These are phyloP conservation scores for Dactylonectria estremocensis DNA, from an alignment of 2,329 filamentous ascomycete species.

Conservation along the genomic window DNA sequence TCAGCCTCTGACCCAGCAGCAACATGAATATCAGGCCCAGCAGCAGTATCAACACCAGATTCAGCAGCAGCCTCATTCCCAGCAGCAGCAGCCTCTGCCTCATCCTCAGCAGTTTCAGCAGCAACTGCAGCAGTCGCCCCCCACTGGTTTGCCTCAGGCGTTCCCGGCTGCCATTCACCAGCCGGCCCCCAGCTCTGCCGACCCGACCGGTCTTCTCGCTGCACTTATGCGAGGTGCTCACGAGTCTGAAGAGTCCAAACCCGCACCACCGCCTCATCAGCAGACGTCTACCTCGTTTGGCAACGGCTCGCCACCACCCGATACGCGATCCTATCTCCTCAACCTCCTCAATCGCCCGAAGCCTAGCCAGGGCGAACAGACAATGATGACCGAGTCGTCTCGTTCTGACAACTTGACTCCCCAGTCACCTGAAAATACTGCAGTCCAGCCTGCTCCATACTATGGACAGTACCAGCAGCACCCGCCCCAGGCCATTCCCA, in stretches of 20 bases:
- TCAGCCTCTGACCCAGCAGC: conserved; percentile 38
- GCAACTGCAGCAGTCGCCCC: conserved; percentile 43
- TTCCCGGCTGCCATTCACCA: conserved; percentile 66
- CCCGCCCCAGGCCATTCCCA: conserved; percentile 41
- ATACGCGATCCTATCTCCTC: conserved; percentile 89
- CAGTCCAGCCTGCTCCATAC: conserved; percentile 48
- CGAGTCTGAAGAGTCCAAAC: conserved; percentile 62
- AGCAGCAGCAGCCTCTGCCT: conserved; percentile 47
- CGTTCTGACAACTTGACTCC: conserved; percentile 63
- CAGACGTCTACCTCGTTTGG: conserved; percentile 58
- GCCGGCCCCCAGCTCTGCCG: conserved; percentile 69
- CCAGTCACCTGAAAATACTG: conserved; percentile 56
- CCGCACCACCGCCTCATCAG: conserved; percentile 41
- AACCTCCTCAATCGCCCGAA: conserved; percentile 87
- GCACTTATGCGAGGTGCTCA: conserved; percentile 73
- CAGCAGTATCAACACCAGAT: conserved; percentile 46
- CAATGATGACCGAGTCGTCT: conserved; percentile 58
- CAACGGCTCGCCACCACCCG: conserved; percentile 69
- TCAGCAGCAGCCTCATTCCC: conserved; percentile 43
- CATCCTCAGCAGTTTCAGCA: conserved; percentile 40
- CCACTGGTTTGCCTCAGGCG: conserved; percentile 40
- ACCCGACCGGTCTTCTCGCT: conserved; percentile 71
- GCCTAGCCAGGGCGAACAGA: conserved; percentile 71
- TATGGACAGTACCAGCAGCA: conserved; percentile 51
- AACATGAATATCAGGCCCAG: conserved; percentile 38